These are phyloP conservation scores for Macrolepiota fuliginosa DNA, from an alignment of 768 basidiomycete species.

Conservation along the genomic window DNA sequence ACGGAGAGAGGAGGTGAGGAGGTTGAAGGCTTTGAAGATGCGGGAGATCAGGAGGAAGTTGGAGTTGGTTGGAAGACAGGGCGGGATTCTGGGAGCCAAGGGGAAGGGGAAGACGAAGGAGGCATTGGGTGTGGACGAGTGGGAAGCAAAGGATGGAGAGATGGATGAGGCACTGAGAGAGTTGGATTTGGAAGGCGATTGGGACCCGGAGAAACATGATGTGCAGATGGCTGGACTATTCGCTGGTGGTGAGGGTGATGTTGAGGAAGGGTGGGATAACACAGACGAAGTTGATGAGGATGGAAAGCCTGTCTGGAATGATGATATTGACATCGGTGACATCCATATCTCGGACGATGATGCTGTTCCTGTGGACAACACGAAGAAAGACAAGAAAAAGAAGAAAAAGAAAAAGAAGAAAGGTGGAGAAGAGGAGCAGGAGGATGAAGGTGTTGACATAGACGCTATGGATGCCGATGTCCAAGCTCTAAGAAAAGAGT, in stretches of 20 bases:
- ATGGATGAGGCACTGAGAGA: slow-evolving; percentile 52
- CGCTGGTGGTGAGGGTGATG: slow-evolving; percentile 31
- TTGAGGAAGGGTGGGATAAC: slow-evolving; percentile 29
- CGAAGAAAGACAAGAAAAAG: slow-evolving; percentile 23
- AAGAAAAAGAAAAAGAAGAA: slow-evolving; percentile 58
- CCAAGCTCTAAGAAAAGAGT: slow-evolving; percentile 16
- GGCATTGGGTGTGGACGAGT: slow-evolving; percentile 28
- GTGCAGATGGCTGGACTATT: slow-evolving; percentile 78
- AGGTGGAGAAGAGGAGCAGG: slow-evolving; percentile 42
- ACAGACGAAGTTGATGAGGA: slow-evolving; percentile 33
- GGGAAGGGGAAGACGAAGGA: slow-evolving; percentile 25
- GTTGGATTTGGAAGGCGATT: slow-evolving; percentile 88
- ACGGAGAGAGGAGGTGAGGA: slow-evolving; percentile 77
- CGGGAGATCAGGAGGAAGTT: slow-evolving; percentile 77
- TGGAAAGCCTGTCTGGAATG: slow-evolving; percentile 86
- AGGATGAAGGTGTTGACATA: slow-evolving; percentile 57
- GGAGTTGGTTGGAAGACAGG: slow-evolving; percentile 68
- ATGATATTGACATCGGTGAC: slow-evolving; percentile 83
- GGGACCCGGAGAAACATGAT: slow-evolving; percentile 87
- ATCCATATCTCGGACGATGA: slow-evolving; percentile 40
- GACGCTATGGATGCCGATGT: slow-evolving; percentile 51
- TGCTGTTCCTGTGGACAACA: slow-evolving; percentile 18
- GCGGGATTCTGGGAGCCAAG: slow-evolving; percentile 50
- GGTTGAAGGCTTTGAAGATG: slow-evolving; percentile 82
- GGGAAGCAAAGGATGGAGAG: slow-evolving; percentile 33